These are phyloP conservation scores for Hypoxylon sp. DNA, from an alignment of 2,329 filamentous ascomycete genomes.

Conservation along the genomic window DNA sequence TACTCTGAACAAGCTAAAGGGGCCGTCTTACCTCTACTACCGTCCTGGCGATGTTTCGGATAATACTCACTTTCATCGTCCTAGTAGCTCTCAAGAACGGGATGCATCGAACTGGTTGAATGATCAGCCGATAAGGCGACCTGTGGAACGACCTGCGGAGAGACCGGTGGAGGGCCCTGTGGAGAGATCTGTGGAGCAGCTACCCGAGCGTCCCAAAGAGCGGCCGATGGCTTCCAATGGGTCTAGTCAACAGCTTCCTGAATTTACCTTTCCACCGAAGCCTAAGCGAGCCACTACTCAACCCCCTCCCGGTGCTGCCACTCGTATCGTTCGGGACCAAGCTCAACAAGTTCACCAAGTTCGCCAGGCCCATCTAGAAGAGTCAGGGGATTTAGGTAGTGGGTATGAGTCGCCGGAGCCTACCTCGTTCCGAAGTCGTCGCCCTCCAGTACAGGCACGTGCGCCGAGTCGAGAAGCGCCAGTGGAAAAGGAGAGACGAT, in stretches of 20 bases:
- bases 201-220: slow-evolving; percentile 26
- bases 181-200: slow-evolving; percentile 19
- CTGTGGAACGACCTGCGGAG: slow-evolving; percentile 4
- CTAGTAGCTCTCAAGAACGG: slow-evolving; percentile 41
- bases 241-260: slow-evolving; percentile 37
- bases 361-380: slow-evolving; percentile 38
- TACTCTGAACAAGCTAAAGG: slow-evolving; percentile 52
- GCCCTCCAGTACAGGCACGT: slow-evolving; percentile 35
- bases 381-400: slow-evolving; percentile 27
- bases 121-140: slow-evolving; percentile 23
- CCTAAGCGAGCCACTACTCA: slow-evolving; percentile 41
- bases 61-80: slow-evolving; percentile 32
- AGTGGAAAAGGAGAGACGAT: slow-evolving; percentile 47
- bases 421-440: slow-evolving; percentile 41
- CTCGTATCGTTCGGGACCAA: slow-evolving; percentile 42
- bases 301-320: slow-evolving; percentile 43
- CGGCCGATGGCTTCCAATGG: slow-evolving; percentile 24
- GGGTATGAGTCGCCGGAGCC: slow-evolving; percentile 36
- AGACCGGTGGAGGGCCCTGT: neutral
- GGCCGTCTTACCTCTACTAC: slow-evolving; percentile 54
- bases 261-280: slow-evolving; percentile 47
- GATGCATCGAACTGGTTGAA: slow-evolving; percentile 22
- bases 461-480: slow-evolving; percentile 39
- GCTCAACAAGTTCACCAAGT: slow-evolving; percentile 27
- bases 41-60: slow-evolving; percentile 42